Evolutionary conservation across 805 yeast species (phyloP).

Genomic region (Metschnikowia chrysomelidarum): DNA sequence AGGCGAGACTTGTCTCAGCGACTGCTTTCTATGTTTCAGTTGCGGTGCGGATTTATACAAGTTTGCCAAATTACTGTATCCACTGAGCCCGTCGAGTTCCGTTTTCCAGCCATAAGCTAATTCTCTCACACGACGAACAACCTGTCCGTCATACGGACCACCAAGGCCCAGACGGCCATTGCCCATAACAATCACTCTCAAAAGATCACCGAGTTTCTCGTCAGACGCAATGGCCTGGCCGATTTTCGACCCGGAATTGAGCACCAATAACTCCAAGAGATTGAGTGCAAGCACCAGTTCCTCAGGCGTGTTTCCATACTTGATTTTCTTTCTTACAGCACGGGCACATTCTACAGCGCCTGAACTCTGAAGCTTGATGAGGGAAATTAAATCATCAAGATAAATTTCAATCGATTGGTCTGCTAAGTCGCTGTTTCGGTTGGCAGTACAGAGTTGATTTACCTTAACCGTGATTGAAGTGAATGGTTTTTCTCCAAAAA

Average conservation of each 20-base stretch:
- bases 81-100: conserved; percentile 50
- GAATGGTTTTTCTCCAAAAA: conserved; percentile 52
- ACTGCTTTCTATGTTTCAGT: conserved; percentile 8
- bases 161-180: conserved; percentile 33
- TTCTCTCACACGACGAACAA: conserved; percentile 46
- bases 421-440: conserved; percentile 37
- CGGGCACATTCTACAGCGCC: conserved; percentile 79
- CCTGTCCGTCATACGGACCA: conserved; percentile 36
- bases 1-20: conserved; percentile 4
- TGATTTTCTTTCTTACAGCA: conserved; percentile 82
- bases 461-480: conserved; percentile 69
- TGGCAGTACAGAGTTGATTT: conserved; percentile 48
- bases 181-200: conserved; percentile 49
- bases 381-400: conserved; percentile 56
- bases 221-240: conserved; percentile 59
- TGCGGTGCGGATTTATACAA: conserved; percentile 48
- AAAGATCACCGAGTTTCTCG: conserved; percentile 60
- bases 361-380: conserved; percentile 38
- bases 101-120: conserved; percentile 67
- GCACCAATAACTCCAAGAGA: conserved; percentile 37
- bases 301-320: conserved; percentile 63
- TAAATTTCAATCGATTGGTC: conserved; percentile 41
- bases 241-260: conserved; percentile 43
- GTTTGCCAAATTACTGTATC: conserved; percentile 46
- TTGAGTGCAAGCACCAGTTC: conserved; percentile 67